Evolutionary conservation across 257 asterid species (phyloP).

Genomic region (Scutellaria galericulata): DNA sequence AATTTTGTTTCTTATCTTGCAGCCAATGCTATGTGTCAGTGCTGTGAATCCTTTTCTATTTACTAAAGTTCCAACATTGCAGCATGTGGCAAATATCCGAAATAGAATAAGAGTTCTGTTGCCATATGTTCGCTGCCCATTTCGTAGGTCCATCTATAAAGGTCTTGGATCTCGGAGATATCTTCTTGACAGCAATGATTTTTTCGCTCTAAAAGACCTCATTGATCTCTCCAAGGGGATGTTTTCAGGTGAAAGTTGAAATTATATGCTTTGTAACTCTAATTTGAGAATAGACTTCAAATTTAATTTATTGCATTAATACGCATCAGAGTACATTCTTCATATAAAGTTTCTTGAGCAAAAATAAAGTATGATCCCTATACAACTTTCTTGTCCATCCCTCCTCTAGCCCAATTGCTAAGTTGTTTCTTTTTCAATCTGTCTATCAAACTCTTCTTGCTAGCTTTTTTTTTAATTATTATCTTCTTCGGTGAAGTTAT

Average conservation of each 20-base stretch:
- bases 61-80: conserved; percentile 83
- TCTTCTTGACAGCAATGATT: conserved; percentile 90
- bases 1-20: conserved; percentile 46
- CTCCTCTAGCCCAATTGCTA: neutral
- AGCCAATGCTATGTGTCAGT: conserved; percentile 99
- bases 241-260: conserved; percentile 74
- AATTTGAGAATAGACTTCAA: conserved; percentile 26
- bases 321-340: neutral
- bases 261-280: conserved; percentile 24
- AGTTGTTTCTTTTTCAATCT: neutral
- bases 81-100: conserved; percentile 86
- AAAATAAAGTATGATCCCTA: conserved; percentile 3
- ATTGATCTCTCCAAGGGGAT: conserved; percentile 90
- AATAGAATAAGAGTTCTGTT: conserved; percentile 72
- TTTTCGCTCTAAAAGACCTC: conserved; percentile 89
- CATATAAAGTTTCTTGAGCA: neutral
- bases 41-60: conserved; percentile 89
- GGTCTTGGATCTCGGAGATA: conserved; percentile 92
- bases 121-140: conserved; percentile 84
- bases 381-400: neutral
- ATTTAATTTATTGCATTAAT: conserved; percentile 17
- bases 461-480: neutral
- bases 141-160: conserved; percentile 70
- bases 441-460: neutral
- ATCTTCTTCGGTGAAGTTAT: neutral